Evolutionary conservation across 345 rosid genomes (phyloP).

Genomic region (Leavenworthia alabamica): DNA sequence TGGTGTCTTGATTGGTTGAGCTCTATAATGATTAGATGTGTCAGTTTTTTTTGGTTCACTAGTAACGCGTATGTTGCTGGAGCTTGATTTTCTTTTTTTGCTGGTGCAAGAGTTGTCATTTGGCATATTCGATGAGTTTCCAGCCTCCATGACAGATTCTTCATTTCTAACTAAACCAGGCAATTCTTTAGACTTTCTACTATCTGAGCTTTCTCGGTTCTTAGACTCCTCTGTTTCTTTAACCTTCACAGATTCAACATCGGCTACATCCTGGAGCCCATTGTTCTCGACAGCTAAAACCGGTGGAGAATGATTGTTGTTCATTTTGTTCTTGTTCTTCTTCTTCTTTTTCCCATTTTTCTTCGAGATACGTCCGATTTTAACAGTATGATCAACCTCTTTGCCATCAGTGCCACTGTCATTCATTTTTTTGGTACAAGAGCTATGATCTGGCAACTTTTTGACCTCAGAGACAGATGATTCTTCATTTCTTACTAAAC

Average conservation of each 20-base stretch:
- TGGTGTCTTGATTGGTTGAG: slow-evolving; percentile 46
- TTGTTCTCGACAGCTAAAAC: not conserved
- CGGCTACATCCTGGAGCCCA: not conserved
- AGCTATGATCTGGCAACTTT: not conserved
- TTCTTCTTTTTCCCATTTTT: not conserved
- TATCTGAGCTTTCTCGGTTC: not conserved
- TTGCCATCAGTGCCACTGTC: not conserved
- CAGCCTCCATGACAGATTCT: not conserved
- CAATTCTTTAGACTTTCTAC: slow-evolving; percentile 1
- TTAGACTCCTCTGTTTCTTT: not conserved
- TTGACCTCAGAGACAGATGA: not conserved
- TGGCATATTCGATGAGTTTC: slow-evolving; percentile 4
- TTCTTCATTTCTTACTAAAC: not conserved
- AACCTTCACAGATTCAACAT: not conserved
- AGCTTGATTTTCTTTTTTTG: not conserved
- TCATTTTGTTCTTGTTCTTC: not conserved
- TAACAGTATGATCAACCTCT: not conserved
- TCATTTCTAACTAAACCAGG: not conserved
- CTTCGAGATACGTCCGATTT: not conserved
- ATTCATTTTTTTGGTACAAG: not conserved
- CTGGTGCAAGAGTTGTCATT: not conserved
- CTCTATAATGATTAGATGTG: slow-evolving; percentile 21
- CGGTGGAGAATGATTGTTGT: not conserved
- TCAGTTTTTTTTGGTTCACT: no score
- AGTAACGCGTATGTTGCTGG: not conserved